These are phyloP conservation scores for Drechslerella dactyloides DNA, from an alignment of 2,329 filamentous ascomycete genomes.

Conservation along the genomic window DNA sequence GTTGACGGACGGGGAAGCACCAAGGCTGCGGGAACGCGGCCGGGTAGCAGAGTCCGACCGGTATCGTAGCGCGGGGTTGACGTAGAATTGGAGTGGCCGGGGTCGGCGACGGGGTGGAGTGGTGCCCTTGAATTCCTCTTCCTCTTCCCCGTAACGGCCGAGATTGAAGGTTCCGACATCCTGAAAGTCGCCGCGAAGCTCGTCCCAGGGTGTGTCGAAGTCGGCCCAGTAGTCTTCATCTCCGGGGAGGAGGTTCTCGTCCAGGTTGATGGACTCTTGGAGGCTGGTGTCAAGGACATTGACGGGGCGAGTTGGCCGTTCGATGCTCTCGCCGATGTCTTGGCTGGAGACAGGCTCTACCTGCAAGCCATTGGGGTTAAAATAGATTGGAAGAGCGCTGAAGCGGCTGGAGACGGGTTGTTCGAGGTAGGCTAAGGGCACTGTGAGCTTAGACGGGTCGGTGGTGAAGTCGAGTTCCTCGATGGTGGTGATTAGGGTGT, in stretches of 20 bases:
- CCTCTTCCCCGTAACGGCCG: not conserved
- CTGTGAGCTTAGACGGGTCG: too few relatives aligned
- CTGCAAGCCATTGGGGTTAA: not conserved
- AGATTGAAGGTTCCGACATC: not conserved
- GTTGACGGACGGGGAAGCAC: not conserved
- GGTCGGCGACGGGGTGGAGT: not conserved
- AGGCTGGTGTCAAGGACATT: too few relatives aligned
- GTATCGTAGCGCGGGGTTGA: not conserved
- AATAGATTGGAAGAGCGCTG: constrained; percentile 28
- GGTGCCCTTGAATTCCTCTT: constrained; percentile 14
- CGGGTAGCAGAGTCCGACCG: not conserved
- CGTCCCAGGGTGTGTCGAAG: constrained; percentile 22
- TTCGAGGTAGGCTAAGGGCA: not conserved
- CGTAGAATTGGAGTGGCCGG: not conserved
- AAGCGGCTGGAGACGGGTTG: constrained; percentile 12
- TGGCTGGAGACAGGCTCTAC: constrained; percentile 1
- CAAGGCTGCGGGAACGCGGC: constrained; percentile 2
- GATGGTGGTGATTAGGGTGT: constrained; percentile 9
- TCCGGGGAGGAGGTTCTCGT: constrained; percentile 4
- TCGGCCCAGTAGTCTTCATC: not conserved
- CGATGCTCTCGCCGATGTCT: constrained; percentile 9
- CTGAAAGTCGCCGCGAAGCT: not conserved
- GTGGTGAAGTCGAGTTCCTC: constrained; percentile 20
- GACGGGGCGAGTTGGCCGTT: too few relatives aligned
- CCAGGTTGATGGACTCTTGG: not conserved